Evolutionary conservation across 2,329 filamentous ascomycete genomes (phyloP).

Genomic region (Metarhizium rileyi): DNA sequence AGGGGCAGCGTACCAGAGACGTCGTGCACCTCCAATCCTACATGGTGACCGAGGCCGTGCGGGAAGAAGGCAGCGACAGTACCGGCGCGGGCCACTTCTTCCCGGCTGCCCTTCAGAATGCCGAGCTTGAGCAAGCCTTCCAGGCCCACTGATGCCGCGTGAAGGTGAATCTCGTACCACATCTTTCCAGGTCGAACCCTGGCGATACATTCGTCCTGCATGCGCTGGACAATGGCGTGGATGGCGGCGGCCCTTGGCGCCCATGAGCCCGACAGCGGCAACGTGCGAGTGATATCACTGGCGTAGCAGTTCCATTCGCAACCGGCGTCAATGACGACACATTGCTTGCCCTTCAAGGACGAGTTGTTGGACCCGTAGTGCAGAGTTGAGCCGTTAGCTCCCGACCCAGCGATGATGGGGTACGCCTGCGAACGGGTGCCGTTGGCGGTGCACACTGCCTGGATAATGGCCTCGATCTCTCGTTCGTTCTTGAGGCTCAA

Average conservation of each 20-base stretch:
- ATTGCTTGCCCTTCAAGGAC: slow-evolving; percentile 56
- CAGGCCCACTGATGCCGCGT: slow-evolving; percentile 64
- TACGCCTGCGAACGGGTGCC: slow-evolving; percentile 77
- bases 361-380: slow-evolving; percentile 81
- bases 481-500: slow-evolving; percentile 62
- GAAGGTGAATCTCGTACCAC: slow-evolving; percentile 63
- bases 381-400: slow-evolving; percentile 71
- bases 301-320: slow-evolving; percentile 81
- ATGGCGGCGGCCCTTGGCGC: slow-evolving; percentile 59
- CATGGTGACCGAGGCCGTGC: slow-evolving; percentile 55
- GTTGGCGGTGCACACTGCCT: slow-evolving; percentile 58
- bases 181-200: slow-evolving; percentile 57
- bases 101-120: slow-evolving; percentile 54
- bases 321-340: slow-evolving; percentile 79
- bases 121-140: slow-evolving; percentile 61
- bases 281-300: slow-evolving; percentile 80
- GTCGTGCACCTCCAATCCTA: slow-evolving; percentile 58
- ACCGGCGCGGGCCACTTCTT: slow-evolving; percentile 43
- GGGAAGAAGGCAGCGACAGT: slow-evolving; percentile 55
- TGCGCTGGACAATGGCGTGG: slow-evolving; percentile 67
- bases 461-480: slow-evolving; percentile 72
- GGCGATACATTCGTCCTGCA: slow-evolving; percentile 69
- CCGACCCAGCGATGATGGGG: slow-evolving; percentile 76
- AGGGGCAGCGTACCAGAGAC: slow-evolving; percentile 30
- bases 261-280: slow-evolving; percentile 65